Evolutionary conservation across 352 stramenopile species (phyloP), one percentile per base, ranked within the genome.

Genomic region (Albugo laibachii): DNA sequence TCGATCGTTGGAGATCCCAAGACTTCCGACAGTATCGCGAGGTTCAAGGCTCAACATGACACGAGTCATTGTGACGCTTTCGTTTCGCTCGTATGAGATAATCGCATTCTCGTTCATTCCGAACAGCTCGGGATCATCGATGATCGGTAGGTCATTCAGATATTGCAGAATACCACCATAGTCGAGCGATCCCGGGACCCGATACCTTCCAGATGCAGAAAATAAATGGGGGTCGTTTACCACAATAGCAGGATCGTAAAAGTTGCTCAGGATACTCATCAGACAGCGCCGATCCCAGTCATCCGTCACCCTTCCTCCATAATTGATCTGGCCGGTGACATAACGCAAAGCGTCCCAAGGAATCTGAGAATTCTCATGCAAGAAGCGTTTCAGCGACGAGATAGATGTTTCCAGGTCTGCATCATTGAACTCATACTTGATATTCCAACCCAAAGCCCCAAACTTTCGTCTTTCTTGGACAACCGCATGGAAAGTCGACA

Each of bases 41-140:
- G 88, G 88, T 61, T 97, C 86, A 2, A 97, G 68, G 45, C 62
- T 80, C 12, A 96, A 50, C 31, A 95, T 85, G 36, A 93, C 78
- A 3, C 74, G 59, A 46, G 93, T 79, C 62, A 97, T 92, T 21
- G 68, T 76, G 21, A 69, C 56, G 31, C 75, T 93, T 56, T 96
- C 87, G 48, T 91, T 88, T 46, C 76, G 75, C 43, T 96, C 89
- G 58, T 92, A 97, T 10, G 85, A 95, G 18, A 89, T 76, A 57
- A 97, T 95, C 21, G 91, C 91, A 53, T 97, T 97, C 58, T 95
- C 82, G 59, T 97, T 88, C 89, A 97, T 96, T 11, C 91, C 91
- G 57, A 97, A 97, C 21, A 96, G 78, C 61, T 96, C 86, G 0
- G 91, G 88, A 45, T 87, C 83, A 49, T 97, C 89, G 5, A 92